phyloP scores from a whole-genome alignment of 2,329 filamentous ascomycete genomes.

The Arthrobotrys conoides region DNA sequence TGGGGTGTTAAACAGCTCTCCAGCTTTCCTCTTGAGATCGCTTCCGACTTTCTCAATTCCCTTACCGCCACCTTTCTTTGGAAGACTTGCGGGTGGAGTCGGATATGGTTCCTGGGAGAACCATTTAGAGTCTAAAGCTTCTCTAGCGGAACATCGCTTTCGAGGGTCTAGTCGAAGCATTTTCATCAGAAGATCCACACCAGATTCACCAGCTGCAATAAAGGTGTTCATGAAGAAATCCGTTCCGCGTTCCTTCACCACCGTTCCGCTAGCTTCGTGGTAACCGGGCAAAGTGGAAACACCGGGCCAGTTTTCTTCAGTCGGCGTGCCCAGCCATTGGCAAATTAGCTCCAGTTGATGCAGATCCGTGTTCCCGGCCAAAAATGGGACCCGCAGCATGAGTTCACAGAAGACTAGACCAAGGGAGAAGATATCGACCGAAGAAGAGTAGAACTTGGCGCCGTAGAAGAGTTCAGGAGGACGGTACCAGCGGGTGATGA shows the following conservation, averaged over 20 bases:
- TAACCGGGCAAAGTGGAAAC: conserved; percentile 85
- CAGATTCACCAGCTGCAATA: conserved; percentile 82
- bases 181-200: conserved; percentile 88
- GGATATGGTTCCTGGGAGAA: conserved; percentile 88
- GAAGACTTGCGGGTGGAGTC: conserved; percentile 84
- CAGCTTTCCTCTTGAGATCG: conserved; percentile 81
- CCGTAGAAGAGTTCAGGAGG: conserved; percentile 95
- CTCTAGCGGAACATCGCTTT: conserved; percentile 81
- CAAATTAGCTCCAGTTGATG: conserved; percentile 88
- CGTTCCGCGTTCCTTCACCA: conserved; percentile 71
- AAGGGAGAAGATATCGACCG: conserved; percentile 94
- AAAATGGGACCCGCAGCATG: conserved; percentile 83
- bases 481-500: conserved; percentile 97
- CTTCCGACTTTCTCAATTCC: conserved; percentile 78
- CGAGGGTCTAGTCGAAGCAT: conserved; percentile 90
- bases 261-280: conserved; percentile 72
- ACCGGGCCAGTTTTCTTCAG: conserved; percentile 94
- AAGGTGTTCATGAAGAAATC: conserved; percentile 84
- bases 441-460: conserved; percentile 87
- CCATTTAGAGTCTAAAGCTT: conserved; percentile 86
- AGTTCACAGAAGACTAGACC: conserved; percentile 95
- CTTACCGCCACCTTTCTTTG: conserved; percentile 79
- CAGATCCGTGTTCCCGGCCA: conserved; percentile 86
- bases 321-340: conserved; percentile 88
- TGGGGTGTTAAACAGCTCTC: conserved; percentile 61